These are phyloP conservation scores for Tolypocladium tropicale DNA, from an alignment of 2,329 filamentous ascomycete genomes.

Conservation along the genomic window DNA sequence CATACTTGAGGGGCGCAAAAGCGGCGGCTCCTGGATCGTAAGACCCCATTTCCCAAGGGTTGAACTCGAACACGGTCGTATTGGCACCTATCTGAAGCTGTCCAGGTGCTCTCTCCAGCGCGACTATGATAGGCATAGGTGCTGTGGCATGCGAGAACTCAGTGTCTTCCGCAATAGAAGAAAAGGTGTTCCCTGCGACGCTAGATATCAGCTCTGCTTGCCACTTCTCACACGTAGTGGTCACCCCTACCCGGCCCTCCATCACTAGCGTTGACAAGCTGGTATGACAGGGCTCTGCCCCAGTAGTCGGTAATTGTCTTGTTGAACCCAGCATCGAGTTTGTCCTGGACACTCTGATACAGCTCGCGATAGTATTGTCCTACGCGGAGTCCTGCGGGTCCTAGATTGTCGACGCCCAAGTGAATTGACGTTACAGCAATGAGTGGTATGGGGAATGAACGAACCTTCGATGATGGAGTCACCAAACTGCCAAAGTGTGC, in stretches of 20 bases:
- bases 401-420: slow-evolving; percentile 2
- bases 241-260: slow-evolving; percentile 46
- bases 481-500: slow-evolving; percentile 25
- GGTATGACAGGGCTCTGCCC: slow-evolving; percentile 66
- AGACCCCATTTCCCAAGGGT: slow-evolving; percentile 68
- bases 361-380: slow-evolving; percentile 51
- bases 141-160: slow-evolving; percentile 53
- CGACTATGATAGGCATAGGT: slow-evolving; percentile 65
- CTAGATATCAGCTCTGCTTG: neutral
- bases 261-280: slow-evolving; percentile 61
- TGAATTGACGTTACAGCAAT: neutral
- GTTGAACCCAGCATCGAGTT: slow-evolving; percentile 44
- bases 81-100: slow-evolving; percentile 55
- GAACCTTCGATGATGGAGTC: slow-evolving; percentile 24
- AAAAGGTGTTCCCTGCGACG: slow-evolving; percentile 58
- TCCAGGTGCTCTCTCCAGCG: slow-evolving; percentile 55
- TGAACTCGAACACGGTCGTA: slow-evolving; percentile 68
- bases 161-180: slow-evolving; percentile 44
- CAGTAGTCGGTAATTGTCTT: slow-evolving; percentile 72
- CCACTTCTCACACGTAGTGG: neutral
- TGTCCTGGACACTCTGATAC: slow-evolving; percentile 44
- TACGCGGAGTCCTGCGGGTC: slow-evolving; percentile 13
- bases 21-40: slow-evolving; percentile 64
- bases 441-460: neutral
- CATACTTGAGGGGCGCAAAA: slow-evolving; percentile 59